phyloP scores from a whole-genome alignment of 805 yeast genomes.

The Sugiyamaella marilandica region DNA sequence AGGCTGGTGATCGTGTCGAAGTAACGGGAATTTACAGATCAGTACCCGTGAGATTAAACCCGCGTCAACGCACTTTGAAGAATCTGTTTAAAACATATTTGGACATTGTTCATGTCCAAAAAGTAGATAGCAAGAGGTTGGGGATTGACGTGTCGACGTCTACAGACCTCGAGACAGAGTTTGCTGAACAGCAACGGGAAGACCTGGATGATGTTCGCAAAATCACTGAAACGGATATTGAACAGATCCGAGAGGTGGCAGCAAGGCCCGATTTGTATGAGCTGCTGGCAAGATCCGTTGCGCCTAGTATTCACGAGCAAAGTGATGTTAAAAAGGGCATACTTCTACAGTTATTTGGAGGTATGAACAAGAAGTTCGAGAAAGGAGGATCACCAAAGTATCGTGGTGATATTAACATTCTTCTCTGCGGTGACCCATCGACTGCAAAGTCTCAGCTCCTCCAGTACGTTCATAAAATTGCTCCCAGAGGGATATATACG shows the following conservation, averaged over 20 bases:
- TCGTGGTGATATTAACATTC: conserved; percentile 90
- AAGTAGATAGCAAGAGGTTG: conserved; percentile 73
- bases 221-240: conserved; percentile 65
- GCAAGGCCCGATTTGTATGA: conserved; percentile 78
- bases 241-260: conserved; percentile 55
- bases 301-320: conserved; percentile 95
- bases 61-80: conserved; percentile 78
- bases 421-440: conserved; percentile 97
- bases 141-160: conserved; percentile 72
- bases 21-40: conserved; percentile 94
- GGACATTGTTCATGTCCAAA: conserved; percentile 90
- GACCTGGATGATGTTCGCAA: conserved; percentile 75
- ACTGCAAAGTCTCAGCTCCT: conserved; percentile 93
- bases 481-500: conserved; percentile 97
- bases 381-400: conserved; percentile 82
- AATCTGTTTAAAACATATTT: conserved; percentile 85
- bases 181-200: conserved; percentile 45
- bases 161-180: conserved; percentile 25
- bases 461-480: conserved; percentile 93
- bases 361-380: conserved; percentile 79
- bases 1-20: conserved; percentile 96
- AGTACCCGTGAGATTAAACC: conserved; percentile 82
- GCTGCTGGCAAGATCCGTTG: conserved; percentile 79
- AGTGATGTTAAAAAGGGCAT: conserved; percentile 97
- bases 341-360: conserved; percentile 88